A percentile compares a stretch with the other conserved stretches of the same genome.
Evolutionary conservation across 2,329 filamentous ascomycete species (phyloP).

Genomic region (Chaetomium olivaceum): DNA sequence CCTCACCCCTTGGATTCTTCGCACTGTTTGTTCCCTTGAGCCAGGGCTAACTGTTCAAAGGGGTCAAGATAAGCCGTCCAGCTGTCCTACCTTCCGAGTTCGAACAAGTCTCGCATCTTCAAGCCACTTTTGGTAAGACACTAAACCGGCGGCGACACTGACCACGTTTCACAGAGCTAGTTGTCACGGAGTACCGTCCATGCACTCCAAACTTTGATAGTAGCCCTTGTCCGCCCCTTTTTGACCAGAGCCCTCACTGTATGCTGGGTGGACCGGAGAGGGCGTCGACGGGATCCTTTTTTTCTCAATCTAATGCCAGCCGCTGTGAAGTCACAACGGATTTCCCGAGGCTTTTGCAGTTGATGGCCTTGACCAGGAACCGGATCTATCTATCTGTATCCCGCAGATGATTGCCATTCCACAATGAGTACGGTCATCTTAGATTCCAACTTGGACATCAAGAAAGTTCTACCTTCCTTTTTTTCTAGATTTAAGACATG

Average conservation of each 20-base stretch:
- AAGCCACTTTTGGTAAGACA: not conserved
- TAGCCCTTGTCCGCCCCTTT: too few species aligned
- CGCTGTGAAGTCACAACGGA: not conserved
- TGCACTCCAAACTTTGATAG: not conserved
- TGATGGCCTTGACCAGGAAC: not conserved
- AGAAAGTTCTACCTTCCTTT: not conserved
- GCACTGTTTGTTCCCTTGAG: not conserved
- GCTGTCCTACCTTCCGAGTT: not conserved
- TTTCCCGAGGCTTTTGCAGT: not conserved
- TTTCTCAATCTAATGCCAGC: not conserved
- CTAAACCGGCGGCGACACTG: not conserved
- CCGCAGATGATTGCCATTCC: not conserved
- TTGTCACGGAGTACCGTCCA: too few species aligned
- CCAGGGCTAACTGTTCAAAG: slow-evolving; percentile 1
- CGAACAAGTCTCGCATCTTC: not conserved
- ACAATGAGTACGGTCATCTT: not conserved
- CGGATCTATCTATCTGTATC: not conserved
- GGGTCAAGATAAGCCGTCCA: not conserved
- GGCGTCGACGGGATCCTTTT: not conserved
- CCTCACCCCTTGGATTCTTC: not conserved
- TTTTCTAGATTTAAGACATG: not conserved
- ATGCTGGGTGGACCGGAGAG: not conserved
- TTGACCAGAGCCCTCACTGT: too few species aligned
- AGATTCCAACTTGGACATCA: not conserved
- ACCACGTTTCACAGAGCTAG: not conserved